Evolutionary conservation across 208 protist species (phyloP).

Genomic region (Acanthamoeba royreba): DNA sequence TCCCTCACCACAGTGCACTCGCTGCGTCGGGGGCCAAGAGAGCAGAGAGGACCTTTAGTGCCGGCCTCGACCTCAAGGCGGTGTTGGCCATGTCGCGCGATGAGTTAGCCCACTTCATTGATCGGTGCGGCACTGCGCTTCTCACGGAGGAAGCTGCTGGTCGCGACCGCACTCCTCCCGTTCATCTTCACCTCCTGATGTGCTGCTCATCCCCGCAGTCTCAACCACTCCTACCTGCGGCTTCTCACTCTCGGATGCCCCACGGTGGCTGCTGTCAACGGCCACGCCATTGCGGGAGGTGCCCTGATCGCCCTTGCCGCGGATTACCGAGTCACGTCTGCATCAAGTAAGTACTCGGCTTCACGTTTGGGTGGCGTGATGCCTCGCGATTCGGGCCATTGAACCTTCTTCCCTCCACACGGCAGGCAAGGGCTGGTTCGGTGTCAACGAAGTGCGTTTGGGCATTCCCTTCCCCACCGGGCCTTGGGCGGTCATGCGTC

Average conservation of each 20-base stretch:
- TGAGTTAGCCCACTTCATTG: background rate
- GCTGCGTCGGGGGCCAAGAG: background rate
- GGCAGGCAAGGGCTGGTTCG: background rate
- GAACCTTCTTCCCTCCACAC: background rate
- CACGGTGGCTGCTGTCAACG: slow-evolving; percentile 1
- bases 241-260: background rate
- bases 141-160: too few relatives aligned
- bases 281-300: background rate
- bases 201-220: background rate
- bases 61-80: background rate
- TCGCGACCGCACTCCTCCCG: too few relatives aligned
- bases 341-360: background rate
- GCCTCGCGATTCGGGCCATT: too few relatives aligned
- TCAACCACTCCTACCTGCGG: background rate
- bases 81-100: background rate
- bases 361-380: too few relatives aligned
- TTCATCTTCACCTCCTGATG: background rate
- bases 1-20: too few relatives aligned
- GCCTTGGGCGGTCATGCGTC: background rate
- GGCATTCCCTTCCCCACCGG: background rate
- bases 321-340: background rate
- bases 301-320: background rate
- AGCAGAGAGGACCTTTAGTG: background rate
- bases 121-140: too few relatives aligned
- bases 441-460: background rate